These are phyloP conservation scores for Leucocoprinus leucothites DNA, from an alignment of 768 basidiomycete genomes.

Conservation along the genomic window DNA sequence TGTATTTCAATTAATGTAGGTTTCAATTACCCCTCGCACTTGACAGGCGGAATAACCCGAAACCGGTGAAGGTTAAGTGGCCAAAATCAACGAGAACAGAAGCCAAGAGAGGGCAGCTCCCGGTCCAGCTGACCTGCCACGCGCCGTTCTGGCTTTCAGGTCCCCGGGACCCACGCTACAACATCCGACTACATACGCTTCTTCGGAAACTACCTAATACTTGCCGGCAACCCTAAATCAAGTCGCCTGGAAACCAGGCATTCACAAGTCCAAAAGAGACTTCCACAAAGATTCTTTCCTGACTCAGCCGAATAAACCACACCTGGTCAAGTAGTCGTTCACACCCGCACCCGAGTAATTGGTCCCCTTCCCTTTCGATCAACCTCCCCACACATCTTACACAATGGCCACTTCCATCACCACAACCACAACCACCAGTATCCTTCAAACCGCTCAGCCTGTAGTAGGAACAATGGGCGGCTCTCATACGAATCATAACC, in stretches of 20 bases:
- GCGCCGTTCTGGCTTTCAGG: no score
- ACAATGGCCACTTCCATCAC: background rate
- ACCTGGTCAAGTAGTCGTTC: no score
- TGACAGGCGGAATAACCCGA: no score
- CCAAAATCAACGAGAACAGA: no score
- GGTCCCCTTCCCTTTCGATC: no score
- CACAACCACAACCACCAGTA: background rate
- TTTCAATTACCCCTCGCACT: no score
- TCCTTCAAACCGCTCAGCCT: background rate
- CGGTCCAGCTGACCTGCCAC: no score
- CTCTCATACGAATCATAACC: background rate
- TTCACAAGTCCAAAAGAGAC: no score
- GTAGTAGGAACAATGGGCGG: background rate
- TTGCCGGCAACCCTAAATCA: background rate
- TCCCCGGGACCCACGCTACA: constrained; percentile 1
- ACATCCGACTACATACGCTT: background rate
- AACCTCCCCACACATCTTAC: background rate
- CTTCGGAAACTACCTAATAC: background rate
- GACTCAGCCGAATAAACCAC: constrained; percentile 6
- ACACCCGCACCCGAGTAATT: background rate
- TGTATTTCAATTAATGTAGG: no score
- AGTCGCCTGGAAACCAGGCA: constrained; percentile 1
- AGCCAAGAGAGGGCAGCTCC: no score
- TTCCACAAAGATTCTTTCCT: background rate
- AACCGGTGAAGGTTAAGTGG: no score